phyloP scores from a whole-genome alignment of 2,329 filamentous ascomycete species.

The Pseudogymnoascus sp. region DNA sequence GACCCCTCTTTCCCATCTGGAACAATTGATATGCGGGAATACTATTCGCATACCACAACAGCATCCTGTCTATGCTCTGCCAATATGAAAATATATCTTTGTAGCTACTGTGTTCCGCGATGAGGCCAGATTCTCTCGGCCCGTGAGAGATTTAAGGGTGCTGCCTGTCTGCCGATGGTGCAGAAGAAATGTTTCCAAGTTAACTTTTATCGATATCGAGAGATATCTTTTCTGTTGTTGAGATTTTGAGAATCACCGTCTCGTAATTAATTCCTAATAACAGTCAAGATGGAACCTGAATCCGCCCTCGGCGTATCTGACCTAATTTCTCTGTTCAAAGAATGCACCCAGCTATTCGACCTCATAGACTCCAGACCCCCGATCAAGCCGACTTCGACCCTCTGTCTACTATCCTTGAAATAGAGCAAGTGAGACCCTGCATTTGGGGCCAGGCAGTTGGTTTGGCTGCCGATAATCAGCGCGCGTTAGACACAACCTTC shows the following conservation, averaged over 20 bases:
- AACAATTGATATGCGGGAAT: neutral
- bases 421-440: neutral
- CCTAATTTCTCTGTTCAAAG: neutral
- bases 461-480: neutral
- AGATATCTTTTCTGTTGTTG: neutral
- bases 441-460: neutral
- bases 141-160: neutral
- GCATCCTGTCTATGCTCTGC: neutral
- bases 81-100: neutral
- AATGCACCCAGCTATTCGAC: neutral
- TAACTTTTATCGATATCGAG: neutral
- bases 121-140: neutral
- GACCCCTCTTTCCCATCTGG: neutral
- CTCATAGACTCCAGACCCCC: neutral
- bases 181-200: neutral
- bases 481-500: neutral
- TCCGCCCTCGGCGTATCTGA: neutral
- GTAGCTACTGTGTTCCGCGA: neutral
- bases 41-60: neutral
- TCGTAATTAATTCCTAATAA: neutral
- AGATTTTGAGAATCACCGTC: neutral
- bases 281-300: neutral
- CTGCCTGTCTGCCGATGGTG: neutral
- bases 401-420: neutral
- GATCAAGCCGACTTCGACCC: neutral